Conservation (phyloP, 305 asterid species). For the Fraxinus nigra region DNA sequence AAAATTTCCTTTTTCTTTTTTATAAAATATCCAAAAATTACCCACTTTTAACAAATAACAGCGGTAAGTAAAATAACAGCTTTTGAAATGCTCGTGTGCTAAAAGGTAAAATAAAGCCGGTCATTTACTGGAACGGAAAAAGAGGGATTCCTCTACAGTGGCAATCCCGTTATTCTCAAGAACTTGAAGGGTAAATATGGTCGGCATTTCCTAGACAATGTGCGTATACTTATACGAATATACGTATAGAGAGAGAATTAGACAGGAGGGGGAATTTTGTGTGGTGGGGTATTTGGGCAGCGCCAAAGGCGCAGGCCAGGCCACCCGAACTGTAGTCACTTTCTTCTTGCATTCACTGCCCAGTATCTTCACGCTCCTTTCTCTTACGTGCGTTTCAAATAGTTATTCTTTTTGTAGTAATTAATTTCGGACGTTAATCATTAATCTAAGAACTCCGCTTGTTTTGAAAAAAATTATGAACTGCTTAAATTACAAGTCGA, state of each 20-base stretch:
- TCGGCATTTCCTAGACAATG: conserved; percentile 1
- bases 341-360: neutral
- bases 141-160: conserved; percentile 13
- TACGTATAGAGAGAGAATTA: neutral
- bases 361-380: conserved; percentile 3
- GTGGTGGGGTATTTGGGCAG: conserved; percentile 24
- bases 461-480: neutral
- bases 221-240: neutral
- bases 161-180: conserved; percentile 6
- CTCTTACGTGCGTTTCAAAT: neutral
- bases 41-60: neutral
- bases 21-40: neutral
- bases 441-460: neutral
- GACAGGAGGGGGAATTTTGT: neutral
- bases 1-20: neutral
- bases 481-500: too few relatives aligned
- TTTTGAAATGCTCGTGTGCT: conserved; percentile 22
- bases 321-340: conserved; percentile 12
- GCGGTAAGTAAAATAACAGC: conserved; percentile 2
- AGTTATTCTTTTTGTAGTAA: neutral
- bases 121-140: neutral
- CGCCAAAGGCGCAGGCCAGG: conserved; percentile 36
- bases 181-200: neutral
- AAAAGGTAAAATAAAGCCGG: neutral
- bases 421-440: neutral